These are phyloP conservation scores for Excoecaria agallocha DNA, from an alignment of 345 rosid species.

Conservation along the genomic window DNA sequence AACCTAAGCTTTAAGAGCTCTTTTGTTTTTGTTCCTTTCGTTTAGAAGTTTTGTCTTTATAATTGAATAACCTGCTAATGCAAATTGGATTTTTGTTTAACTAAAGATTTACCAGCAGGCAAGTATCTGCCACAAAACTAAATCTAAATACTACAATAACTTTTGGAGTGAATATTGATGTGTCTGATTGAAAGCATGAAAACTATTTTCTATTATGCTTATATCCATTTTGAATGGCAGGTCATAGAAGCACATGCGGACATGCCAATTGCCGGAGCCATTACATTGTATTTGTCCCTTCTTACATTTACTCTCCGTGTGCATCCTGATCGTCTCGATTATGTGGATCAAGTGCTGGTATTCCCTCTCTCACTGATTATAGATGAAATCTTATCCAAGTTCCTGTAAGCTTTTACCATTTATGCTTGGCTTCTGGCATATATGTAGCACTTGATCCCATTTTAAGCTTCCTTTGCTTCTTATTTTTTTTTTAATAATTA, in stretches of 20 bases:
- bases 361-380: conserved; percentile 14
- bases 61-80: neutral
- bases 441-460: neutral
- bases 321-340: conserved; percentile 95
- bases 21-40: neutral
- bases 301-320: conserved; percentile 94
- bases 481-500: neutral
- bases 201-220: conserved; percentile 8
- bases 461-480: conserved; percentile 13
- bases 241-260: conserved; percentile 90
- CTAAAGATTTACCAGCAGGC: neutral
- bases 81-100: neutral
- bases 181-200: neutral
- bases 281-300: conserved; percentile 88
- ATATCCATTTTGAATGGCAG: conserved; percentile 34
- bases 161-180: neutral
- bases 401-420: neutral
- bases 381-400: neutral
- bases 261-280: conserved; percentile 88
- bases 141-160: neutral
- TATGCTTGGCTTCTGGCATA: conserved; percentile 2
- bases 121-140: neutral
- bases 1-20: neutral
- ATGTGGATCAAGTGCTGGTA: conserved; percentile 99
- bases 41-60: neutral